These are phyloP conservation scores for Madurella mycetomatis DNA, from an alignment of 2,329 filamentous ascomycete species.

Conservation along the genomic window DNA sequence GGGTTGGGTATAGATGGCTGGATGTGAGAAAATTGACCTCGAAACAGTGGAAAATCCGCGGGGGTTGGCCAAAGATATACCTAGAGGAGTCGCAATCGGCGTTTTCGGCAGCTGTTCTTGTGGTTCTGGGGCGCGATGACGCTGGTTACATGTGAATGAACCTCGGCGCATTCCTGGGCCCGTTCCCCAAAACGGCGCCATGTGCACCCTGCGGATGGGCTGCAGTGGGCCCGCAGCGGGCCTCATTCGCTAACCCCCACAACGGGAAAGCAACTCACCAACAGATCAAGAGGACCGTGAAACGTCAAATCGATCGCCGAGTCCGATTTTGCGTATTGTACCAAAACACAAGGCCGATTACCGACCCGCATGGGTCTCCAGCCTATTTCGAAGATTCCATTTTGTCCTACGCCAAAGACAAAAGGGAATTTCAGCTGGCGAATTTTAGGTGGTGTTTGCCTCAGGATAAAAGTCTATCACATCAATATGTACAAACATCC, in stretches of 20 bases:
- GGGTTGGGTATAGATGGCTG: background rate
- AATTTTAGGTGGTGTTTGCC: too few species aligned
- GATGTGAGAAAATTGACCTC: background rate
- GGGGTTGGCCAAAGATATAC: slow-evolving; percentile 8
- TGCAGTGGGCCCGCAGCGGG: background rate
- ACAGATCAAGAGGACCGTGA: too few species aligned
- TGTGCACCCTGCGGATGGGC: slow-evolving; percentile 9
- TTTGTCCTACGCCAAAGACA: background rate
- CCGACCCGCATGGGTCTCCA: too few species aligned
- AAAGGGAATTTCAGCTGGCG: too few species aligned
- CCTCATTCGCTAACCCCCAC: slow-evolving; percentile 2
- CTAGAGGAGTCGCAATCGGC: background rate
- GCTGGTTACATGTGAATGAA: slow-evolving; percentile 22
- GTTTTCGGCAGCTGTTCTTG: slow-evolving; percentile 1
- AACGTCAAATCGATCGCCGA: too few species aligned
- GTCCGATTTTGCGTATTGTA: too few species aligned
- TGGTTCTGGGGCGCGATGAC: slow-evolving; percentile 21
- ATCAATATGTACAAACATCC: background rate
- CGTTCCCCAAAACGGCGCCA: slow-evolving; percentile 3
- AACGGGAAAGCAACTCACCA: background rate
- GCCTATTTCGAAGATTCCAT: too few species aligned
- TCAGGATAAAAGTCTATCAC: background rate
- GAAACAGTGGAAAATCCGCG: background rate
- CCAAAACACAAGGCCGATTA: too few species aligned
- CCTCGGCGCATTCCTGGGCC: slow-evolving; percentile 21